Conservation (phyloP, 805 yeast species). For the Jamesozyma piceae region DNA sequence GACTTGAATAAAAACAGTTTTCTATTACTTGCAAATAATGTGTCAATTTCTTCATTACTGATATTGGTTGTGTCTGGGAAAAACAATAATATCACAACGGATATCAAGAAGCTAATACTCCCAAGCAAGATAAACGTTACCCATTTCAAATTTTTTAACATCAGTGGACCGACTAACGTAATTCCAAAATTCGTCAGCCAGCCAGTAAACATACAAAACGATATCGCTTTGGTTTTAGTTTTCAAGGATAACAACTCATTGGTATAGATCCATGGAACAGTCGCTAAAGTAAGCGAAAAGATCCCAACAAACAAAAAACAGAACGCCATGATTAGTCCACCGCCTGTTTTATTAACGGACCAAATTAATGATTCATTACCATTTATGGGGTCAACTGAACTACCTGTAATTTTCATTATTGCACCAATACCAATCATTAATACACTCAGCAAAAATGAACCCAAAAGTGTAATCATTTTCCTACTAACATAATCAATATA, state of each 20-base stretch:
- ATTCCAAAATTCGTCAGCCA: constrained; percentile 36
- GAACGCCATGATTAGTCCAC: constrained; percentile 37
- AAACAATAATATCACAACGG: constrained; percentile 23
- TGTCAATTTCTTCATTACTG: constrained; percentile 20
- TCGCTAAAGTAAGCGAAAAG: constrained; percentile 38
- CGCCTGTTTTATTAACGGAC: constrained; percentile 33
- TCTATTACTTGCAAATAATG: constrained; percentile 11
- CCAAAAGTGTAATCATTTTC: constrained; percentile 39
- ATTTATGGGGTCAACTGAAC: constrained; percentile 22
- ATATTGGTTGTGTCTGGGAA: constrained; percentile 38
- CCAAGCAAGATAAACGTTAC: constrained; percentile 36
- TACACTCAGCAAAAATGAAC: constrained; percentile 32
- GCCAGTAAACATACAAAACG: constrained; percentile 38
- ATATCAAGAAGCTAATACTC: constrained; percentile 27
- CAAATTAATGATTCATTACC: constrained; percentile 32
- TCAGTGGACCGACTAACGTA: constrained; percentile 35
- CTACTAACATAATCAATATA: constrained; percentile 38
- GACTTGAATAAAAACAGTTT: too few species aligned
- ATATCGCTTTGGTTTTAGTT: constrained; percentile 39
- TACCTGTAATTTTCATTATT: constrained; percentile 33
- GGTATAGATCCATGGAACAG: constrained; percentile 42
- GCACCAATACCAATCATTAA: constrained; percentile 31
- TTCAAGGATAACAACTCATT: constrained; percentile 40
- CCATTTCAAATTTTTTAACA: constrained; percentile 31
- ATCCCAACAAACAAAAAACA: constrained; percentile 39